Percentiles rank a stretch among this genome's conserved stretches.
These are phyloP conservation scores for Atkinsonella texensis DNA, from an alignment of 2,329 filamentous ascomycete genomes.

Conservation along the genomic window DNA sequence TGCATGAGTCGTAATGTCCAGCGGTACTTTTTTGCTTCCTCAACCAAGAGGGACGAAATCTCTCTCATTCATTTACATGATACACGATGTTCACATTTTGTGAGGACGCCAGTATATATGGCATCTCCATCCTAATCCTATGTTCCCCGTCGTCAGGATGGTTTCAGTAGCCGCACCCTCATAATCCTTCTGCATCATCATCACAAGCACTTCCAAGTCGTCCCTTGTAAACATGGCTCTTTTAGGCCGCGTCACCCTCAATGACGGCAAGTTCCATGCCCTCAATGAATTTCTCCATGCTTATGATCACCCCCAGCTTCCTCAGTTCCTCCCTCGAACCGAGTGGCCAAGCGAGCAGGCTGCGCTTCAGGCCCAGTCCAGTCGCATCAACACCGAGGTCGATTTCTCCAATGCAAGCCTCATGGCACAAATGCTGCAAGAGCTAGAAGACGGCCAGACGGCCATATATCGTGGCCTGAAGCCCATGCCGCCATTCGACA, in stretches of 20 bases:
- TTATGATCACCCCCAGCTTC: conserved; percentile 8
- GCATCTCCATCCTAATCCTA: not conserved
- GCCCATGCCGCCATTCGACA: conserved; percentile 11
- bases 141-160: not conserved
- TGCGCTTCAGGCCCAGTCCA: not conserved
- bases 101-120: not conserved
- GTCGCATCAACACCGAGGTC: conserved; percentile 1
- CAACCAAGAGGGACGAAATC: not conserved
- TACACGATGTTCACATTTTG: no score
- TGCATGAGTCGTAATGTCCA: no score
- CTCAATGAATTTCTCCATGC: conserved; percentile 1
- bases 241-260: conserved; percentile 5
- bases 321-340: conserved; percentile 10
- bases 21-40: not conserved
- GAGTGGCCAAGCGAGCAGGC: conserved; percentile 4
- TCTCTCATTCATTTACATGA: no score
- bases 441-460: not conserved
- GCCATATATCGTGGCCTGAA: conserved; percentile 6
- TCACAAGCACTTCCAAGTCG: not conserved
- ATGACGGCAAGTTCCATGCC: not conserved
- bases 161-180: not conserved
- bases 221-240: not conserved
- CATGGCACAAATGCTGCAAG: not conserved
- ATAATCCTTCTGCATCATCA: not conserved
- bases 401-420: not conserved